Percentiles rank a stretch among this genome's conserved stretches.
Evolutionary conservation across 352 stramenopile species (phyloP).

Genomic region (Saprolegnia parasitica): DNA sequence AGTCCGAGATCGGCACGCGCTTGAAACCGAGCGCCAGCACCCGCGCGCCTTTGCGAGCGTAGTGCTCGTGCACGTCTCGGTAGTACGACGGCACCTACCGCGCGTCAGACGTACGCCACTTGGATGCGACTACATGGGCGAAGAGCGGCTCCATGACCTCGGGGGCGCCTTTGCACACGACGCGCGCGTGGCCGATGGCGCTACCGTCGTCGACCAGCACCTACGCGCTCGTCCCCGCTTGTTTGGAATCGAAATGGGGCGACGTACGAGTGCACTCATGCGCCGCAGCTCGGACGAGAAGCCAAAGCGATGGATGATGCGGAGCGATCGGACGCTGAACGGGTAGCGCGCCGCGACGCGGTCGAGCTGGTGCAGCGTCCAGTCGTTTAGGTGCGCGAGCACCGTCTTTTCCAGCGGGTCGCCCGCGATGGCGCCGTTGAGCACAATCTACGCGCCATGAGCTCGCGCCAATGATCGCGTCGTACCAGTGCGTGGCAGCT

Average conservation of each 20-base stretch:
- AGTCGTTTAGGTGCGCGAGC: conserved; percentile 94
- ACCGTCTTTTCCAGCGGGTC: conserved; percentile 98
- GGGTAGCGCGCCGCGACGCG: conserved; percentile 61
- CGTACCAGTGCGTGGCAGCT: conserved; percentile 92
- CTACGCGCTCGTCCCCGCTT: background rate
- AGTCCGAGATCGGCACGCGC: conserved; percentile 74
- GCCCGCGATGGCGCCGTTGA: conserved; percentile 94
- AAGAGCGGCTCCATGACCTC: conserved; percentile 86
- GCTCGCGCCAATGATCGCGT: background rate
- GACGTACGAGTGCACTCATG: conserved; percentile 94
- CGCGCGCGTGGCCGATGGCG: conserved; percentile 46
- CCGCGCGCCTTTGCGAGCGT: conserved; percentile 80
- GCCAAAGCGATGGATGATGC: conserved; percentile 92
- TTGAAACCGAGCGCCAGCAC: conserved; percentile 96
- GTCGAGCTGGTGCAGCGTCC: conserved; percentile 41
- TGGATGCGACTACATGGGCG: conserved; percentile 84
- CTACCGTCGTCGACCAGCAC: conserved; percentile 57
- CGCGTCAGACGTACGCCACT: conserved; percentile 57
- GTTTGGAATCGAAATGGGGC: conserved; percentile 41
- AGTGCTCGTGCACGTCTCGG: conserved; percentile 42
- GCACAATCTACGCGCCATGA: conserved; percentile 86
- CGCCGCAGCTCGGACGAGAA: conserved; percentile 95
- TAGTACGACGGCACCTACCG: too few relatives aligned
- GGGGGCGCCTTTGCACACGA: conserved; percentile 96
- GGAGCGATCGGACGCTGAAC: conserved; percentile 74